Conservation (phyloP, 805 yeast genomes). For the Diddensiella caesifluorescens region DNA sequence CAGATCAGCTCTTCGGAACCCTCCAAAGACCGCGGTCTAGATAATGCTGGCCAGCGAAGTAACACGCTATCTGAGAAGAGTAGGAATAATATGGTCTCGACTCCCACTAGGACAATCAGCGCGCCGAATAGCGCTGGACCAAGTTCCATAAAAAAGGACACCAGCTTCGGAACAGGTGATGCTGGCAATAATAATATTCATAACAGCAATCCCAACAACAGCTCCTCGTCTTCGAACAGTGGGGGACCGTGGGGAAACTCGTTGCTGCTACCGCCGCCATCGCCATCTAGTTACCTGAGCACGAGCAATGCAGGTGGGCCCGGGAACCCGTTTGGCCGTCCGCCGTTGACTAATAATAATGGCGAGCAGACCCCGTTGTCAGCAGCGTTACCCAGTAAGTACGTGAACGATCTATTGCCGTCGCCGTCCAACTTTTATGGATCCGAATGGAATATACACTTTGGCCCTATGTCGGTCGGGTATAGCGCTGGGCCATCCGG, state of each 20-base stretch:
- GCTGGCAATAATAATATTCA: not conserved
- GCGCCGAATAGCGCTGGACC: constrained; percentile 3
- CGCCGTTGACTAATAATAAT: constrained; percentile 24
- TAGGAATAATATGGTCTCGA: not conserved
- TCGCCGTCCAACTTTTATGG: constrained; percentile 76
- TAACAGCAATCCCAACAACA: no score
- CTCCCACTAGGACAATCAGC: no score
- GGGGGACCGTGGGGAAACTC: constrained; percentile 28
- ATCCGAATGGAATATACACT: constrained; percentile 50
- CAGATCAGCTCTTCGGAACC: constrained; percentile 17
- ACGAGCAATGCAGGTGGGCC: constrained; percentile 27
- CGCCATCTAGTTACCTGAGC: constrained; percentile 30
- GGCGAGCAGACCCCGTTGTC: constrained; percentile 68
- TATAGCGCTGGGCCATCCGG: constrained; percentile 1
- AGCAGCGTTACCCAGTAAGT: constrained; percentile 65
- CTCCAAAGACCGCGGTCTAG: constrained; percentile 23
- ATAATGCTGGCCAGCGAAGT: not conserved
- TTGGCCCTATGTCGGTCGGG: constrained; percentile 29
- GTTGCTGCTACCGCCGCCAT: constrained; percentile 32
- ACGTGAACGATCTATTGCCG: constrained; percentile 67
- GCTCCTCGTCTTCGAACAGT: not conserved
- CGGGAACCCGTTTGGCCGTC: constrained; percentile 33
- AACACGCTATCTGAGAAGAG: not conserved
- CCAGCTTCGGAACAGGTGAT: not conserved
- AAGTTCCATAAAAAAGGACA: not conserved